Percentiles rank a stretch among this genome's conserved stretches.
Evolutionary conservation across 306 rosid genomes (phyloP).

Genomic region (Neltuma alba): DNA sequence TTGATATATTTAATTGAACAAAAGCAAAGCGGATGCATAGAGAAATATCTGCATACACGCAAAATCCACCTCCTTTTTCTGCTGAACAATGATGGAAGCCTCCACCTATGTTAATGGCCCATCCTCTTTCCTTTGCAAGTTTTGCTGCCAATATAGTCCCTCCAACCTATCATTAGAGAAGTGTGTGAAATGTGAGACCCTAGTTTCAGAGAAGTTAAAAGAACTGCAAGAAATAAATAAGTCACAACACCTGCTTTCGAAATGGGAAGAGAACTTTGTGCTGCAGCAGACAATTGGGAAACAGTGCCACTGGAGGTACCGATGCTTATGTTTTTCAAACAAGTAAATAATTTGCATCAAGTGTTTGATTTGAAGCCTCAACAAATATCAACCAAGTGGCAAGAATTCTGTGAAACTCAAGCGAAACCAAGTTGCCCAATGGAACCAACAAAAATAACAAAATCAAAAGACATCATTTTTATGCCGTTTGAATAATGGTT

Average conservation of each 20-base stretch:
- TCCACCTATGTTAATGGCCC: slow-evolving; percentile 87
- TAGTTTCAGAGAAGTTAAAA: neutral
- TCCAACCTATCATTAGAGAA: slow-evolving; percentile 68
- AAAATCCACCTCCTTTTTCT: slow-evolving; percentile 87
- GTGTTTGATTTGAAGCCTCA: neutral
- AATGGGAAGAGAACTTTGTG: slow-evolving; percentile 78
- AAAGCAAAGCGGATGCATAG: slow-evolving; percentile 82
- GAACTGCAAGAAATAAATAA: neutral
- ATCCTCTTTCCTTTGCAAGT: slow-evolving; percentile 90
- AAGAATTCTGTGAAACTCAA: neutral
- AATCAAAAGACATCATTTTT: slow-evolving; percentile 24
- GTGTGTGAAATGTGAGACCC: slow-evolving; percentile 14
- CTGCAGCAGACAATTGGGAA: slow-evolving; percentile 80
- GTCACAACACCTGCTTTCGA: slow-evolving; percentile 72
- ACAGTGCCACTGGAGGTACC: slow-evolving; percentile 85
- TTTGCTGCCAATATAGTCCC: slow-evolving; percentile 89
- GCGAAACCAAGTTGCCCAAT: neutral
- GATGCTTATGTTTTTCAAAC: slow-evolving; percentile 17
- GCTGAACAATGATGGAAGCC: slow-evolving; percentile 88
- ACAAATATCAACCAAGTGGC: neutral
- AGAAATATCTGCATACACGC: slow-evolving; percentile 87
- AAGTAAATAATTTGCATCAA: neutral
- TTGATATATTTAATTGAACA: slow-evolving; percentile 71
- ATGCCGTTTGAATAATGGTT: neutral
- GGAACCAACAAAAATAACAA: neutral